These are phyloP conservation scores for Fusarium illudens DNA, from an alignment of 2,329 filamentous ascomycete genomes.

Conservation along the genomic window DNA sequence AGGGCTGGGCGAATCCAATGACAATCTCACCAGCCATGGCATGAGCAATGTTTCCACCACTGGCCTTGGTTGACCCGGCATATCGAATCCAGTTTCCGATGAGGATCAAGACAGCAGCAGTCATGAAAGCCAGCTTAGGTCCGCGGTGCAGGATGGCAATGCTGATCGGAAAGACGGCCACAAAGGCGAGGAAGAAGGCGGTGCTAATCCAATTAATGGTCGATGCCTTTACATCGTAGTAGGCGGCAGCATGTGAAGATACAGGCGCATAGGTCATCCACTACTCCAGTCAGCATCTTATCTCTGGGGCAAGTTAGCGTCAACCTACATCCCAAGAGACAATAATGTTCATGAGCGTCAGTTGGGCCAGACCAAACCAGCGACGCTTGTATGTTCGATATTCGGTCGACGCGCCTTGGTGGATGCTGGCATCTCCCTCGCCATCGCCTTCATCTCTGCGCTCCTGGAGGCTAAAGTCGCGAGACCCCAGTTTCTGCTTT, in stretches of 20 bases:
- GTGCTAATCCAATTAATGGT: conserved; percentile 94
- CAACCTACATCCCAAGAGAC: conserved; percentile 92
- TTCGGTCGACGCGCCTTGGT: conserved; percentile 43
- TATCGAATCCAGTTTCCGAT: conserved; percentile 93
- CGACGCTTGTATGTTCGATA: conserved; percentile 77
- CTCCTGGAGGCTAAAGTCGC: conserved; percentile 43
- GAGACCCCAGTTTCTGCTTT: conserved; percentile 43
- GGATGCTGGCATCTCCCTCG: conserved; percentile 37
- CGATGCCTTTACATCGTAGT: conserved; percentile 78
- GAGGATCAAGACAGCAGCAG: conserved; percentile 76
- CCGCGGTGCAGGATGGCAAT: conserved; percentile 84
- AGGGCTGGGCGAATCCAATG: conserved; percentile 88
- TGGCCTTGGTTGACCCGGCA: conserved; percentile 67
- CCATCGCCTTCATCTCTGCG: conserved; percentile 32
- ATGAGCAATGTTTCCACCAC: conserved; percentile 72
- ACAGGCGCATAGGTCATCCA: conserved; percentile 94
- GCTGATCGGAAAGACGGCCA: conserved; percentile 73
- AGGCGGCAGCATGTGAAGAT: conserved; percentile 74
- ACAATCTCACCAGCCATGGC: conserved; percentile 93
- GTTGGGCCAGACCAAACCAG: conserved; percentile 85
- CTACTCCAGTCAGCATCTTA: conserved; percentile 46
- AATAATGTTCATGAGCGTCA: conserved; percentile 89
- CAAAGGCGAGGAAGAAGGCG: conserved; percentile 85
- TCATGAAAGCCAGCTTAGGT: conserved; percentile 79
- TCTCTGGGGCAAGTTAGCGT: background rate